A percentile compares a stretch with the other conserved stretches of the same genome.
These are phyloP conservation scores for Polyplosphaeria fusca DNA, from an alignment of 495 filamentous ascomycete genomes.

Conservation along the genomic window DNA sequence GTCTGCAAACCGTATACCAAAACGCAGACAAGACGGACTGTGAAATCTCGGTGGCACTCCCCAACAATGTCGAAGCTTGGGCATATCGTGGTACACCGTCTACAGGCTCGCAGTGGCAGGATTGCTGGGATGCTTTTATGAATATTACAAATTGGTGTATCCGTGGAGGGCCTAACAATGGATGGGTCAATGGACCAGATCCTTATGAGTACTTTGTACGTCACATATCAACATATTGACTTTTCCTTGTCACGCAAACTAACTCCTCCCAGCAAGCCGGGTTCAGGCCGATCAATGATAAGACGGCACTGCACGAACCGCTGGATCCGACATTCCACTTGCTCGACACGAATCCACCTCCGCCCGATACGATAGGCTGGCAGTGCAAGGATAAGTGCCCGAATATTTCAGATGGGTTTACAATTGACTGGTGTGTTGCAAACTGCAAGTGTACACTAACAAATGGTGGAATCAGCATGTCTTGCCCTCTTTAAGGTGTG, in stretches of 20 bases:
- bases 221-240: background rate
- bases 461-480: background rate
- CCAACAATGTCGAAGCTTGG: slow-evolving; percentile 5
- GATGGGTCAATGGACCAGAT: slow-evolving; percentile 15
- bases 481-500: background rate
- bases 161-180: slow-evolving; percentile 2
- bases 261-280: background rate
- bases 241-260: background rate
- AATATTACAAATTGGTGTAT: slow-evolving; percentile 6
- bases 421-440: background rate
- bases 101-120: slow-evolving; percentile 7
- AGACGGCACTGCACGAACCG: background rate
- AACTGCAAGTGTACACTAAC: background rate
- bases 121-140: slow-evolving; percentile 10
- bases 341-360: background rate
- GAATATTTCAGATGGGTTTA: background rate
- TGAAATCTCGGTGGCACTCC: slow-evolving; percentile 2
- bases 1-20: background rate
- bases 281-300: background rate
- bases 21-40: slow-evolving; percentile 3
- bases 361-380: background rate
- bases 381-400: background rate
- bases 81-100: slow-evolving; percentile 10
- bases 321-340: background rate
- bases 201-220: slow-evolving; percentile 5